Percentiles rank a stretch among this genome's conserved stretches.
These are phyloP conservation scores for Agroathelia rolfsii DNA, from an alignment of 1,284 basidiomycete species.

Conservation along the genomic window DNA sequence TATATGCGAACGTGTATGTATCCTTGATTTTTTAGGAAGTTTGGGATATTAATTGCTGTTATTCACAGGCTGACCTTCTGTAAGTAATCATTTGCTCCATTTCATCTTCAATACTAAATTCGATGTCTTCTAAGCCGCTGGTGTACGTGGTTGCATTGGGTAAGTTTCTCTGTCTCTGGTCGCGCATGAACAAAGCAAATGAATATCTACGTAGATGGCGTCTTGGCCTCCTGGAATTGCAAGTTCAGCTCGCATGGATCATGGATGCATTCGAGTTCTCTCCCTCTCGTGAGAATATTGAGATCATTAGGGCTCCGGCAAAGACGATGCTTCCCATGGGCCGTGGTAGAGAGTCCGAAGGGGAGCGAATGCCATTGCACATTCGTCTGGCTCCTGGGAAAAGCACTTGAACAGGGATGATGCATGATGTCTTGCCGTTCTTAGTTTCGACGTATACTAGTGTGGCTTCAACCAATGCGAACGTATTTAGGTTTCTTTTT, in stretches of 20 bases:
- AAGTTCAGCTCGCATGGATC: constrained; percentile 15
- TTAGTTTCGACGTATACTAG: no score
- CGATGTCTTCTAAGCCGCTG: constrained; percentile 10
- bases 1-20: constrained; percentile 16
- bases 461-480: no score
- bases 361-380: constrained; percentile 12
- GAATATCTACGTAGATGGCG: constrained; percentile 11
- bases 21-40: constrained; percentile 9
- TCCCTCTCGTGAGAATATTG: constrained; percentile 10
- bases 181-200: background rate
- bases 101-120: background rate
- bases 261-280: constrained; percentile 17
- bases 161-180: constrained; percentile 6
- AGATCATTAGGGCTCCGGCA: constrained; percentile 14
- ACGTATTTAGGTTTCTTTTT: no score
- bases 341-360: constrained; percentile 12
- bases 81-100: constrained; percentile 3
- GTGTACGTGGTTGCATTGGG: constrained; percentile 16
- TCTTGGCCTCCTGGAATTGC: constrained; percentile 18
- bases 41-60: constrained; percentile 1
- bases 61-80: constrained; percentile 10
- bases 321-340: constrained; percentile 17
- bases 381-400: no score
- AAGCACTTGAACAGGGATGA: no score
- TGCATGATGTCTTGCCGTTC: no score